A percentile compares a stretch with the other conserved stretches of the same genome.
Conservation (phyloP, 495 filamentous ascomycete genomes). For the Neurospora cerealis region DNA sequence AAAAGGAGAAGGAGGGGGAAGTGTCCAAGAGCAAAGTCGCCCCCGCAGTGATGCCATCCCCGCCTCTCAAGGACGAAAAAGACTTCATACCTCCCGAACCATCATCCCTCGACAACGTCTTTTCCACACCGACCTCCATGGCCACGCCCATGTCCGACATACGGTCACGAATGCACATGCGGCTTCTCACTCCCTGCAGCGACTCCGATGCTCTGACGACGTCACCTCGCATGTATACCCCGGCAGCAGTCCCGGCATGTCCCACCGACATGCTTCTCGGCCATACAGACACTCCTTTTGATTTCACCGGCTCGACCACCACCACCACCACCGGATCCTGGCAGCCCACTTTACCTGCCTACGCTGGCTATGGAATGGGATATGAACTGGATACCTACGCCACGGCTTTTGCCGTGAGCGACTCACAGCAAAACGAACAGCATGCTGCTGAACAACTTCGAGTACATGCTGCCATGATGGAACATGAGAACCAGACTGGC, state of each 20-base stretch:
- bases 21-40: background rate
- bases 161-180: conserved; percentile 15
- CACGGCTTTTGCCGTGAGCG: conserved; percentile 5
- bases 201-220: conserved; percentile 28
- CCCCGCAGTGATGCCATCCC: background rate
- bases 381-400: conserved; percentile 17
- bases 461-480: conserved; percentile 15
- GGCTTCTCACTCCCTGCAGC: conserved; percentile 35
- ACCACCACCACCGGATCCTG: conserved; percentile 13
- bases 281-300: conserved; percentile 12
- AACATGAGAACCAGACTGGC: conserved; percentile 13
- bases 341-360: conserved; percentile 1
- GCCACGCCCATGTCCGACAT: conserved; percentile 7
- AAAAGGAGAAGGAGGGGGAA: conserved; percentile 22
- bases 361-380: conserved; percentile 7
- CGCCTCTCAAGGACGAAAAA: background rate
- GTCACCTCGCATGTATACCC: conserved; percentile 12
- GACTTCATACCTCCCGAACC: background rate
- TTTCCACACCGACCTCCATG: background rate
- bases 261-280: conserved; percentile 15
- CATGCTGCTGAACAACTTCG: conserved; percentile 15
- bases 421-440: conserved; percentile 20
- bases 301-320: conserved; percentile 9
- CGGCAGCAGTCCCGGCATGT: conserved; percentile 9
- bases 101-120: conserved; percentile 7